Percentiles rank a stretch among this genome's conserved stretches.
Evolutionary conservation across 768 basidiomycete species (phyloP).

Genomic region (Lactarius sanguifluus): DNA sequence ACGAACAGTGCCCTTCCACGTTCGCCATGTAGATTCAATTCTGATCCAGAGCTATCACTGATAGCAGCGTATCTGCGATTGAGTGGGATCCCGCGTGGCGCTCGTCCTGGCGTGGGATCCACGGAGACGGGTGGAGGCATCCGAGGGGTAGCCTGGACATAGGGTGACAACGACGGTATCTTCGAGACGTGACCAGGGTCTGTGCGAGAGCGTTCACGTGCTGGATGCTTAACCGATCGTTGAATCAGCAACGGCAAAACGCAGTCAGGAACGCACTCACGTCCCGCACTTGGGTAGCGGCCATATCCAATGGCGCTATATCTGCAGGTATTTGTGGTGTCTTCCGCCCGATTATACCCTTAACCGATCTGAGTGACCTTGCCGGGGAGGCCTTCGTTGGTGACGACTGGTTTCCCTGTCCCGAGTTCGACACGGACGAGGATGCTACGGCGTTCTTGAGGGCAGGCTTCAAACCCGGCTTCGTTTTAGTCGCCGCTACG

Average conservation of each 20-base stretch:
- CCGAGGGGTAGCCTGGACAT: slow-evolving; percentile 20
- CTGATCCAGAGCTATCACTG: slow-evolving; percentile 24
- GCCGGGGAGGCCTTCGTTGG: slow-evolving; percentile 28
- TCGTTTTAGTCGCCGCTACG: slow-evolving; percentile 13
- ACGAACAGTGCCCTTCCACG: slow-evolving; percentile 26
- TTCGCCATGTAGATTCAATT: slow-evolving; percentile 19
- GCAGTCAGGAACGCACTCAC: slow-evolving; percentile 11
- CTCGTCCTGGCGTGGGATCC: slow-evolving; percentile 12
- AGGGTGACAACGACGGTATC: slow-evolving; percentile 24
- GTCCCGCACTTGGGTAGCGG: neutral
- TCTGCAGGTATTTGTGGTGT: slow-evolving; percentile 20
- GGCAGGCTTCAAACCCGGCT: slow-evolving; percentile 25
- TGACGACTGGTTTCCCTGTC: slow-evolving; percentile 13
- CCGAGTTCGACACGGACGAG: neutral
- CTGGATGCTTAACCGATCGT: neutral
- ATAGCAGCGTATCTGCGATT: slow-evolving; percentile 16
- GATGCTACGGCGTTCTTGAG: slow-evolving; percentile 21
- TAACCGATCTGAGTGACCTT: slow-evolving; percentile 26
- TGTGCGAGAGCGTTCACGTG: slow-evolving; percentile 28
- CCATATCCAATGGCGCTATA: neutral
- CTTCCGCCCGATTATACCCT: slow-evolving; percentile 26
- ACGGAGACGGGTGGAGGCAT: slow-evolving; percentile 19
- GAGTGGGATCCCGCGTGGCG: neutral
- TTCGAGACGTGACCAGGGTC: slow-evolving; percentile 28
- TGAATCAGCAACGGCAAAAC: neutral